These are phyloP conservation scores for Sergeia podlipaevii DNA, from an alignment of 208 protist genomes.

Conservation along the genomic window DNA sequence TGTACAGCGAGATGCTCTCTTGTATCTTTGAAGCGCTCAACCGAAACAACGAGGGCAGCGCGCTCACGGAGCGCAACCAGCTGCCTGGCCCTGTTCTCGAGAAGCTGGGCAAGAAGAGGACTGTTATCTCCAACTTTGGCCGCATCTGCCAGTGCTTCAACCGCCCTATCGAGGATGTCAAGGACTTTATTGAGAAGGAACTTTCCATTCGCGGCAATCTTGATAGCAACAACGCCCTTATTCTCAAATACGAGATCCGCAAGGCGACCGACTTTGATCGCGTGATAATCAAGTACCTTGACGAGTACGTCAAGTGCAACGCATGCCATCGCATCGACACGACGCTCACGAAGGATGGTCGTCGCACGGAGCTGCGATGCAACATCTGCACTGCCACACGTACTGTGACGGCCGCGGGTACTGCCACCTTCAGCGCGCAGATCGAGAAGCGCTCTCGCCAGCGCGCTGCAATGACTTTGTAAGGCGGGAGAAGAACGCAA, in stretches of 20 bases:
- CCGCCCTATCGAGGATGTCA: conserved; percentile 82
- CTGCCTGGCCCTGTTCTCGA: conserved; percentile 80
- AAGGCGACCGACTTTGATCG: conserved; percentile 77
- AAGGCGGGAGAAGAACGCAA: conserved; percentile 3
- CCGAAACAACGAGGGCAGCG: conserved; percentile 61
- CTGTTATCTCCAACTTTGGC: conserved; percentile 88
- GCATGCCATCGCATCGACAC: conserved; percentile 89
- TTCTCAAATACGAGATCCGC: conserved; percentile 87
- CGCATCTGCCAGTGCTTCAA: conserved; percentile 87
- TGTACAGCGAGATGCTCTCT: conserved; percentile 68
- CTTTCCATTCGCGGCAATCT: conserved; percentile 83
- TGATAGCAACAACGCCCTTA: conserved; percentile 81
- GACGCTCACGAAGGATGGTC: conserved; percentile 74
- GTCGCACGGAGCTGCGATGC: conserved; percentile 63
- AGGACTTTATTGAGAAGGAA: conserved; percentile 91
- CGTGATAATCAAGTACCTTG: conserved; percentile 82
- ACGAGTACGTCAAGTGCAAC: conserved; percentile 91
- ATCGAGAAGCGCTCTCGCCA: conserved; percentile 78
- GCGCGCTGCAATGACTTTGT: conserved; percentile 55
- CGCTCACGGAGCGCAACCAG: conserved; percentile 66
- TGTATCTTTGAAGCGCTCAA: conserved; percentile 64
- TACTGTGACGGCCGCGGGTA: conserved; percentile 56
- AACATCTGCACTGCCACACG: conserved; percentile 81
- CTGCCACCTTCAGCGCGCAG: conserved; percentile 68
- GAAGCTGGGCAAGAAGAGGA: conserved; percentile 90